Conservation (phyloP, 2,329 filamentous ascomycete genomes). For the Calonectria montana region DNA sequence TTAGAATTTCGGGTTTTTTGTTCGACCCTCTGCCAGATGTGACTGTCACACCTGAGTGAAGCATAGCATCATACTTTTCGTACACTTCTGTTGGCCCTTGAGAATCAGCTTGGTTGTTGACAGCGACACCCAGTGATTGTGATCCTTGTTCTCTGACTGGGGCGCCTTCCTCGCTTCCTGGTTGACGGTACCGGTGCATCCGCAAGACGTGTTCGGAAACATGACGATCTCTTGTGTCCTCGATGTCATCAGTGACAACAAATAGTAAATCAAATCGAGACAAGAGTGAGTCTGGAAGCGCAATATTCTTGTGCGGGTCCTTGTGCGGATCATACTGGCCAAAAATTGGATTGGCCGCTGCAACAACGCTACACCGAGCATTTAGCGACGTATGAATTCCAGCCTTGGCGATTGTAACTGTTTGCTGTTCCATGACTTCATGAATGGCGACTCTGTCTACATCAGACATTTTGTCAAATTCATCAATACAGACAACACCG, state of each 20-base stretch:
- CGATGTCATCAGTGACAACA: slow-evolving; percentile 97
- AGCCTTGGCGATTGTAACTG: slow-evolving; percentile 97
- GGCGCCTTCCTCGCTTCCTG: slow-evolving; percentile 92
- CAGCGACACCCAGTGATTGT: slow-evolving; percentile 88
- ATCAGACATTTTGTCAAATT: slow-evolving; percentile 99
- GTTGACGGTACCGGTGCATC: slow-evolving; percentile 95
- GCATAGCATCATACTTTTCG: slow-evolving; percentile 96
- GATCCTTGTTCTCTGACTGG: slow-evolving; percentile 89
- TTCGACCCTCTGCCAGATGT: slow-evolving; percentile 79
- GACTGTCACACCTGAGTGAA: slow-evolving; percentile 89
- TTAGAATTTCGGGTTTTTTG: slow-evolving; percentile 87
- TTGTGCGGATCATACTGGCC: slow-evolving; percentile 99
- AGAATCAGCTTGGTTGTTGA: slow-evolving; percentile 80
- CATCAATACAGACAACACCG: slow-evolving; percentile 98
- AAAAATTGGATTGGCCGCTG: slow-evolving; percentile 96
- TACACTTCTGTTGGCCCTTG: slow-evolving; percentile 87
- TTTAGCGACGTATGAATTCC: slow-evolving; percentile 98
- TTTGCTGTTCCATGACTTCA: slow-evolving; percentile 99
- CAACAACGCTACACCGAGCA: slow-evolving; percentile 94
- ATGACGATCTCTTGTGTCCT: slow-evolving; percentile 89
- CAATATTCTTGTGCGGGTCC: slow-evolving; percentile 98
- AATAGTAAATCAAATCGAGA: slow-evolving; percentile 99
- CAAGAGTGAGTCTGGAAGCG: slow-evolving; percentile 92
- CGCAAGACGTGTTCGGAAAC: slow-evolving; percentile 96
- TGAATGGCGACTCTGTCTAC: slow-evolving; percentile 98